phyloP scores from a whole-genome alignment of 192 early-diverging fungal species.

The Coemansia sp. region DNA sequence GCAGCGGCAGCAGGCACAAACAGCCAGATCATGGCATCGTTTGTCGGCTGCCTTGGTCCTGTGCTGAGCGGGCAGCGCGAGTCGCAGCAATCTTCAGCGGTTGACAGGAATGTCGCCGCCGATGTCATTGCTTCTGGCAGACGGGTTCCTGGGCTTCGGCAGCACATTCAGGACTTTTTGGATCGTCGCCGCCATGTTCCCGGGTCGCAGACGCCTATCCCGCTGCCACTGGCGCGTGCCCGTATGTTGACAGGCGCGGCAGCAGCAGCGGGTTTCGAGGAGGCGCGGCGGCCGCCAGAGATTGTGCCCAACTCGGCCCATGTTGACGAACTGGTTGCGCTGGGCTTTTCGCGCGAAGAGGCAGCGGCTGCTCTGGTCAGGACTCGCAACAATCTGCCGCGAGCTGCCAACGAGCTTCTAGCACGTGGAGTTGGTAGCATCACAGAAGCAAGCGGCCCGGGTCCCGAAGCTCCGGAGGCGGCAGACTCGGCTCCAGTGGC shows the following conservation, averaged over 20 bases:
- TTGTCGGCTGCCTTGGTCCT: slow-evolving; percentile 61
- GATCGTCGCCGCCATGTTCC: slow-evolving; percentile 18
- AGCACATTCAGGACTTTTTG: slow-evolving; percentile 23
- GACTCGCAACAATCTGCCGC: slow-evolving; percentile 67
- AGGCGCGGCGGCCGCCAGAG: too few species aligned
- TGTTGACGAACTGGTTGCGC: slow-evolving; percentile 70
- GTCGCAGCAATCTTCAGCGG: not conserved
- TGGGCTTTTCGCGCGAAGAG: slow-evolving; percentile 80
- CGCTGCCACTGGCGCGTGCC: slow-evolving; percentile 22
- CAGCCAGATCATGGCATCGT: slow-evolving; percentile 50
- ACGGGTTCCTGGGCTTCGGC: slow-evolving; percentile 16
- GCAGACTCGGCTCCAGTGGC: too few species aligned
- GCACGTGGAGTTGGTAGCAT: too few species aligned
- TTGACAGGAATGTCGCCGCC: not conserved
- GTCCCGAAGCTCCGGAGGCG: too few species aligned
- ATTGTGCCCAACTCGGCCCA: slow-evolving; percentile 57
- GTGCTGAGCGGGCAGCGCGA: slow-evolving; percentile 76
- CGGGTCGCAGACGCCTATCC: slow-evolving; percentile 26
- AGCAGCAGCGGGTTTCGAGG: not conserved
- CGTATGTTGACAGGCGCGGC: not conserved
- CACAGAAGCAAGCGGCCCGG: too few species aligned
- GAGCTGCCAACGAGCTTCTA: slow-evolving; percentile 83
- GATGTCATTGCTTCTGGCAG: too few species aligned
- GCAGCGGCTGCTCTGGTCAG: slow-evolving; percentile 77
- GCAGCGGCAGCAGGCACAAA: slow-evolving; percentile 54